Evolutionary conservation across 2,329 filamentous ascomycete species (phyloP).

Genomic region (Fusarium liriodendri): DNA sequence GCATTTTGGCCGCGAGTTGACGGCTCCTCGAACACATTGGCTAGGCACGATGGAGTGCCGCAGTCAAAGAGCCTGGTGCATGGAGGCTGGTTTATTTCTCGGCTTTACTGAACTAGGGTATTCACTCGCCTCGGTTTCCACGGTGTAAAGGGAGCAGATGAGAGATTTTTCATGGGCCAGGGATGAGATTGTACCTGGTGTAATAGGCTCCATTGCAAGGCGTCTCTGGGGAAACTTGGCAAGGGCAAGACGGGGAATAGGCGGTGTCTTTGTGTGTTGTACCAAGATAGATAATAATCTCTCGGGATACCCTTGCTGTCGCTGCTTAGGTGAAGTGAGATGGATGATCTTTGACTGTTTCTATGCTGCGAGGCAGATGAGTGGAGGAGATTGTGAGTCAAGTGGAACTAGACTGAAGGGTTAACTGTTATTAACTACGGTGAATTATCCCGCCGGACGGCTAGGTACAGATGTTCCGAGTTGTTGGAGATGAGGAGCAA

Average conservation of each 20-base stretch:
- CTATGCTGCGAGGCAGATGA: not conserved
- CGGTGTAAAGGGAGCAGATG: not conserved
- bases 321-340: not conserved
- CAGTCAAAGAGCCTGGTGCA: not conserved
- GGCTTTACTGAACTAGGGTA: slow-evolving; percentile 8
- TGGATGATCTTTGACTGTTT: not conserved
- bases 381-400: not conserved
- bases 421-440: slow-evolving; percentile 1
- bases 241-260: slow-evolving; percentile 6
- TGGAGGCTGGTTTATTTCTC: not conserved
- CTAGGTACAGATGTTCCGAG: not conserved
- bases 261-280: not conserved
- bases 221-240: slow-evolving; percentile 5
- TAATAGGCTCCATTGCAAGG: slow-evolving; percentile 11
- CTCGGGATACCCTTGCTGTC: not conserved
- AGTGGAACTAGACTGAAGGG: slow-evolving; percentile 7
- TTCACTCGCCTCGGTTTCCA: not conserved
- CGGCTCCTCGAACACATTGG: not conserved
- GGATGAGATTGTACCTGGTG: slow-evolving; percentile 3
- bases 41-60: not conserved
- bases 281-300: not conserved
- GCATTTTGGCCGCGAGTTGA: not conserved
- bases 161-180: not conserved
- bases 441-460: not conserved
- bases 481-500: slow-evolving; percentile 8